Evolutionary conservation across 2,329 filamentous ascomycete genomes (phyloP), one percentile per base, ranked within the genome.

Genomic region (Fusarium armeniacum): DNA sequence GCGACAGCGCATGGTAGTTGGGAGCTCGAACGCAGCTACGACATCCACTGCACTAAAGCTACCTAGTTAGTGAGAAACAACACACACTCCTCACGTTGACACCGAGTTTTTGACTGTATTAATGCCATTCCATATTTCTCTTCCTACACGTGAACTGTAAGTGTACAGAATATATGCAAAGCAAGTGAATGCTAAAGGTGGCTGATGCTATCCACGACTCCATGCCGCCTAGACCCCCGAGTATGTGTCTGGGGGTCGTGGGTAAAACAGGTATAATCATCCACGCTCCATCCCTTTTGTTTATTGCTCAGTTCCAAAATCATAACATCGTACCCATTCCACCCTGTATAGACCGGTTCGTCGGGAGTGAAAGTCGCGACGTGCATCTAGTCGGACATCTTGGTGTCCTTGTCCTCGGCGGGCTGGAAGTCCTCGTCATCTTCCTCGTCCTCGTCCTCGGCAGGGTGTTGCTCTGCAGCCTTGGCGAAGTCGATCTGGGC

Each of bases 401-500:
- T 88, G 69, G 92, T 91, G 65, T 90, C 89, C 68, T 90, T 86
- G 24, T 55, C 47, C 38, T 58, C 55, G 40, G 86, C 79, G 52
- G 88, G 88, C 77, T 90, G 83, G 78, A 91, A 91, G 75, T 86
- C 89, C 46, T 89, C 91, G 63, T 92, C 92, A 0, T 96, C 92
- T 45, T 94, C 93, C 32, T 95, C 92, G 6, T 94, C 92, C 7
- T 94, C 92, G 10, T 92, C 90, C n/a, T 89, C 88, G 69, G 85
- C 88, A 47, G 88, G 89, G 75, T 92, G 87, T 81, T 97, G 90
- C 81, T 92, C 86, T 28, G 93, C 93, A 22, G 94, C 94, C 84
- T 97, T 94, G 76, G 92, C 91, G 82, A 93, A 98, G 86, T 98
- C 93, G 79, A 98, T 98, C 77, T 90, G 87, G 81, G 93, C 93